A percentile compares a stretch with the other conserved stretches of the same genome.
Conservation (phyloP, 192 early-diverging fungal genomes). For the Diversispora epigaea region DNA sequence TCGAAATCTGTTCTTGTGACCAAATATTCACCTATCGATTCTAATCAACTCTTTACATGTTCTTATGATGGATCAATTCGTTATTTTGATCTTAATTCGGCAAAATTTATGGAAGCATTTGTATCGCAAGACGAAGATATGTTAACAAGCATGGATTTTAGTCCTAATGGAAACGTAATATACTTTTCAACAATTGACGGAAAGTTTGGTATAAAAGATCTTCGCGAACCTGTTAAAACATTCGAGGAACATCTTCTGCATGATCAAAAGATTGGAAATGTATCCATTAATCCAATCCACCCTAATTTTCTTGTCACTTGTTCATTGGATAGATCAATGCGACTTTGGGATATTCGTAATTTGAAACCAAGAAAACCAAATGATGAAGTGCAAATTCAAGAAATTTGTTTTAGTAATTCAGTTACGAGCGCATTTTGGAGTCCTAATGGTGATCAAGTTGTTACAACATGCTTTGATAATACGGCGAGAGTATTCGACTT, state of each 20-base stretch:
- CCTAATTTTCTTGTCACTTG: constrained; percentile 48
- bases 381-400: constrained; percentile 1
- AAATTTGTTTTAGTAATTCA: constrained; percentile 50
- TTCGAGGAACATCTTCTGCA: constrained; percentile 37
- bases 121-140: constrained; percentile 39
- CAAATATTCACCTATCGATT: constrained; percentile 48
- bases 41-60: constrained; percentile 49
- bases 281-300: constrained; percentile 58
- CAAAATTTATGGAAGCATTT: constrained; percentile 53
- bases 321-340: constrained; percentile 57
- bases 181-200: constrained; percentile 61
- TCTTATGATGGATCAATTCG: constrained; percentile 65
- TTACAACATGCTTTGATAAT: constrained; percentile 61
- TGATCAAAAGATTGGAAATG: constrained; percentile 60
- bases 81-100: constrained; percentile 57
- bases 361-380: constrained; percentile 38
- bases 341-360: constrained; percentile 62
- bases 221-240: constrained; percentile 37
- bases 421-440: constrained; percentile 69
- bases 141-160: constrained; percentile 48
- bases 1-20: constrained; percentile 49
- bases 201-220: constrained; percentile 49
- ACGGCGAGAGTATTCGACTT: constrained; percentile 53
- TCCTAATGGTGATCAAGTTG: constrained; percentile 54
- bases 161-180: constrained; percentile 41